These are phyloP conservation scores for Sesbania bispinosa DNA, from an alignment of 306 rosid species.

Conservation along the genomic window DNA sequence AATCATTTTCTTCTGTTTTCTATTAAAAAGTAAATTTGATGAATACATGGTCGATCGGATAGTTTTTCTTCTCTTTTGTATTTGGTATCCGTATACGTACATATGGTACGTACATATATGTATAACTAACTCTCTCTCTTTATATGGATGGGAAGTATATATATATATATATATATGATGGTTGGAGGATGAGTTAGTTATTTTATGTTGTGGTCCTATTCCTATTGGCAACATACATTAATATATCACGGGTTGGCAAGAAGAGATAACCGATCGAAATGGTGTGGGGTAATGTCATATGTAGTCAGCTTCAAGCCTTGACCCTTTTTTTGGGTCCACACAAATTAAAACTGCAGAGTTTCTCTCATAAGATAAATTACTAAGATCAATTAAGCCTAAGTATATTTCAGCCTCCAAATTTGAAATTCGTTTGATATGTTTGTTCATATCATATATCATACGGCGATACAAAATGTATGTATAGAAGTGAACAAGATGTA, in stretches of 20 bases:
- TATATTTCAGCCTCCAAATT: slow-evolving; percentile 27
- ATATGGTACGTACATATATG: too few species aligned
- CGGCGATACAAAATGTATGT: too few species aligned
- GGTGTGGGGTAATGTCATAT: slow-evolving; percentile 46
- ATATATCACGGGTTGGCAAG: slow-evolving; percentile 48
- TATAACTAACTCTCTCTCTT: too few species aligned
- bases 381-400: slow-evolving; percentile 19
- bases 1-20: too few species aligned
- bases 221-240: slow-evolving; percentile 46
- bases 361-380: slow-evolving; percentile 31
- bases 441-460: background rate
- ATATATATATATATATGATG: background rate
- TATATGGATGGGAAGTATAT: too few species aligned
- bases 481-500: slow-evolving; percentile 19
- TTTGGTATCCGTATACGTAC: background rate
- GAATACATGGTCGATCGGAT: too few species aligned
- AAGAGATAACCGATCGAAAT: slow-evolving; percentile 40
- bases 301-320: slow-evolving; percentile 35
- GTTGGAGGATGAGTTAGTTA: slow-evolving; percentile 34
- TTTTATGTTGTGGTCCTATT: slow-evolving; percentile 39
- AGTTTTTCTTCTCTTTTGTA: background rate
- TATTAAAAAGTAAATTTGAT: too few species aligned
- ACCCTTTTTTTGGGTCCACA: slow-evolving; percentile 35
- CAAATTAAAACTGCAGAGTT: background rate
- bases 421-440: background rate